Evolutionary conservation across 1,284 basidiomycete genomes (phyloP), one percentile per base, ranked within the genome.

Genomic region (Sanghuangporus sanghuang): DNA sequence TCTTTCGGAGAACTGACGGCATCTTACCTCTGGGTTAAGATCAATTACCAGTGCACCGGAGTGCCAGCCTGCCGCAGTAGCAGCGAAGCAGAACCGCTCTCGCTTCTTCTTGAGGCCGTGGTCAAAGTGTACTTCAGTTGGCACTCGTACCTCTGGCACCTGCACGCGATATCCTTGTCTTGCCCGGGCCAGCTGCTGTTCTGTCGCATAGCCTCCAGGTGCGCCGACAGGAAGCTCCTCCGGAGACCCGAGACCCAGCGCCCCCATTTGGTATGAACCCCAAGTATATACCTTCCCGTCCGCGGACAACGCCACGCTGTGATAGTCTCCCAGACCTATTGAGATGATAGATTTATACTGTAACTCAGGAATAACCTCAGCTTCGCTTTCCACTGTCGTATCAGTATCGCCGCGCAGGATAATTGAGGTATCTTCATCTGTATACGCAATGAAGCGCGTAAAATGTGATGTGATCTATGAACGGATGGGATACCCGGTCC

Each of bases 291-390:
- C 78, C 68, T 87, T 83, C 12, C 95, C 95, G 32, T 80, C 74
- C 48, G 84, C 79, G 1, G 93, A 95, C 66, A 97, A 79, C 0
- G 95, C 94, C 32, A 87, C 91, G 69, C 80, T 87, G 76, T 97
- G 95, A 73, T 95, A 96, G 74, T 97, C 94, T 4, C 95, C 95
- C 54, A 94, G 80, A 8, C 89, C 86, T 62, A 95, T 87, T 62
- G 92, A 92, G 67, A 96, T 94, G 62, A 96, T 82, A 46, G 80
- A 79, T 66, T 78, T 82, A 68, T 89, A 81, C 69, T 95, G 92
- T 21, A 96, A 76, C 23, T 80, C 81, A 0, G 89, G 86, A 2
- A 91, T 80, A 65, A 92, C 76, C 39, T 80, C 79, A 2, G 93
- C 89, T 50, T 70, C 70, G 50, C 78, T 76, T 18, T 74, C 74